Base-by-base conservation (phyloP, 2,329 filamentous ascomycete genomes). In the Hymenoscyphus infarciens region DNA sequence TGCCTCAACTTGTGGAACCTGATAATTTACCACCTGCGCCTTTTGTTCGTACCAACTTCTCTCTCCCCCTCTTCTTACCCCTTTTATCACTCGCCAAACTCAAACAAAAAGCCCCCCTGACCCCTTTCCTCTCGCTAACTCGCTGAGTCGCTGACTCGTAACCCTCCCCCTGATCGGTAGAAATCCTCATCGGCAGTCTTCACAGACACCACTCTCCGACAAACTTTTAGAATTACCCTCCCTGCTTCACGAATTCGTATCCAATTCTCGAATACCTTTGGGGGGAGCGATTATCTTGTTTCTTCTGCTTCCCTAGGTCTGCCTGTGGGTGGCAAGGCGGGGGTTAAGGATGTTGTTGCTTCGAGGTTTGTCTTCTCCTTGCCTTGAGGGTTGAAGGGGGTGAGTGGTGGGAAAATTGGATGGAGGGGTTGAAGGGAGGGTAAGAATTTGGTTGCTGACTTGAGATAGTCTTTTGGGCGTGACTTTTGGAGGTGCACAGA, bases 231-330 rank as follows among this genome's bases (percentile, higher is more conserved):
- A 53, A 61, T 67, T 13, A 64, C 63, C 7, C 60, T 67, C 54
- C 31, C 53, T 3, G 55, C 61, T 8, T 13, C 16, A 1, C 29
- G 42, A 33, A 63, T 67, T 8, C 56, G 65, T 3, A 61, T 67
- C 33, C 65, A 67, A 54, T 55, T 67, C 33, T 67, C 65, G 29
- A 67, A 67, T 39, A 65, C 63, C 15, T 67, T 67, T 38, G 64
- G 64, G 8, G 55, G 53, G 5, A 31, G 45, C 7, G 56, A 59
- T 33, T 52, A 59, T 16, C 8, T 33, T 11, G 59, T 62, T 19
- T 49, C 45, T 3, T n/a, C 45, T 31, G 61, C 57, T 11, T 38
- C 56, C 7, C 19, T 62, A 13, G 56, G 49, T 6, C 42, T 59
- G 8, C 61, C 61, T 5, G 22, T n/a, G 7, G 38, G 49, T 13